Evolutionary conservation across 495 filamentous ascomycete genomes (phyloP), one percentile per base, ranked within the genome.

Genomic region (Haplographium delicatum): DNA sequence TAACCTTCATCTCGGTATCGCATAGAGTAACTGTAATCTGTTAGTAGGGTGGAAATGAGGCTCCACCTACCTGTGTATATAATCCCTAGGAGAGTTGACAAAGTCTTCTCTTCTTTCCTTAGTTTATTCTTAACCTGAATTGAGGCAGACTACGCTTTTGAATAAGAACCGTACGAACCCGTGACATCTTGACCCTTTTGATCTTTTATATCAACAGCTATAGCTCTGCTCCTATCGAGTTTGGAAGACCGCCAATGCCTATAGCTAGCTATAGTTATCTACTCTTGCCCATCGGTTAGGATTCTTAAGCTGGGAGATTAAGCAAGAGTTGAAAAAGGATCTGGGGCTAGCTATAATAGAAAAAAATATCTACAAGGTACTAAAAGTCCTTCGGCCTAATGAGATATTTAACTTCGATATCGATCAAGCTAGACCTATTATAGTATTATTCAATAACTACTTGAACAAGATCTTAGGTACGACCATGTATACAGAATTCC

Each of bases 151-250:
- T n/a, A n/a, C n/a, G n/a, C n/a, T n/a, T n/a, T n/a, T n/a, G n/a
- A n/a, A n/a, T n/a, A n/a, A n/a, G n/a, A n/a, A n/a, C n/a, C n/a
- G n/a, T n/a, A n/a, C n/a, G n/a, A n/a, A n/a, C n/a, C n/a, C n/a
- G n/a, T 28, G 11, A 19, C 18, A 30, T 39, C 9, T 48, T 20
- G 44, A 54, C 37, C 11, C 18, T 47, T 54, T 54, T 42, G 37
- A 54, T 31, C 22, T 42, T 28, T 26, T 2, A 22, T 54, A 54
- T 49, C 35, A 54, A 49, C 35, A 54, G 24, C 22, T 54, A 47
- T 54, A 20, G 51, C 30, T 54, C 25, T 54, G 44, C 19, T 10
- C 35, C 7, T 54, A 41, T 48, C 13, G 43, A n/a, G 27, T 54
- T 10, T 54, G 28, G 6, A 47, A 54, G 27, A 23, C 30, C 27